phyloP scores from a whole-genome alignment of 2,329 filamentous ascomycete species.

The Ophiostoma australiae region DNA sequence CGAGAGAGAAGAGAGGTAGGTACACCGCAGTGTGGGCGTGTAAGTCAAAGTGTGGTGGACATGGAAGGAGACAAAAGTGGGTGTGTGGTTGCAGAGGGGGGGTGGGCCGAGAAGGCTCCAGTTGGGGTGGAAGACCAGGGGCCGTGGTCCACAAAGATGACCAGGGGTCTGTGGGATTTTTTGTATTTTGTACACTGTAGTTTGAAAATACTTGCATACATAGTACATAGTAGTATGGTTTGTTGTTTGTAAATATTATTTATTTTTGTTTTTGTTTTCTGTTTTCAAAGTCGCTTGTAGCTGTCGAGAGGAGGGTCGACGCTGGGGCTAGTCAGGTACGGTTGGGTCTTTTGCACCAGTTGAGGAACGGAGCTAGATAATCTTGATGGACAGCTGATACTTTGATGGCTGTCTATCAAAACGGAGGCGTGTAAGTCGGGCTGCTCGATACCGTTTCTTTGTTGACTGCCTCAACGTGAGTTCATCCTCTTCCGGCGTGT shows the following conservation, averaged over 20 bases:
- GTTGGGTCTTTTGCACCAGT: background rate
- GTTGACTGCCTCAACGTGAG: background rate
- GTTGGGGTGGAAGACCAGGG: slow-evolving; percentile 19
- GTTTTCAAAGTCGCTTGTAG: background rate
- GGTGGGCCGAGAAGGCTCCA: slow-evolving; percentile 8
- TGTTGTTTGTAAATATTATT: background rate
- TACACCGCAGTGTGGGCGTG: slow-evolving; percentile 15
- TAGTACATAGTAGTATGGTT: background rate
- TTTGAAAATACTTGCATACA: background rate
- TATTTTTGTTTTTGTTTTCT: background rate
- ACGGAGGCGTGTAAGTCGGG: background rate
- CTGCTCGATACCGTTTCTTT: background rate
- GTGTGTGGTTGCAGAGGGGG: slow-evolving; percentile 14
- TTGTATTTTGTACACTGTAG: background rate
- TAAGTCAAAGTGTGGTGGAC: slow-evolving; percentile 18
- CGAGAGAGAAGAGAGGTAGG: background rate
- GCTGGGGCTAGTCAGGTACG: no score
- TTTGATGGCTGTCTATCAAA: background rate
- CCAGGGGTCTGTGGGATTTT: slow-evolving; percentile 3
- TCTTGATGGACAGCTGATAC: no score
- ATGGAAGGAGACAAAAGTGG: slow-evolving; percentile 18
- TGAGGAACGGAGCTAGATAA: background rate
- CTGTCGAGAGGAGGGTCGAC: no score
- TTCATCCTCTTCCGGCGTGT: background rate
- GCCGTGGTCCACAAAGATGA: slow-evolving; percentile 15